Evolutionary conservation across 2,329 filamentous ascomycete species (phyloP).

Genomic region (Lachnellula occidentalis): DNA sequence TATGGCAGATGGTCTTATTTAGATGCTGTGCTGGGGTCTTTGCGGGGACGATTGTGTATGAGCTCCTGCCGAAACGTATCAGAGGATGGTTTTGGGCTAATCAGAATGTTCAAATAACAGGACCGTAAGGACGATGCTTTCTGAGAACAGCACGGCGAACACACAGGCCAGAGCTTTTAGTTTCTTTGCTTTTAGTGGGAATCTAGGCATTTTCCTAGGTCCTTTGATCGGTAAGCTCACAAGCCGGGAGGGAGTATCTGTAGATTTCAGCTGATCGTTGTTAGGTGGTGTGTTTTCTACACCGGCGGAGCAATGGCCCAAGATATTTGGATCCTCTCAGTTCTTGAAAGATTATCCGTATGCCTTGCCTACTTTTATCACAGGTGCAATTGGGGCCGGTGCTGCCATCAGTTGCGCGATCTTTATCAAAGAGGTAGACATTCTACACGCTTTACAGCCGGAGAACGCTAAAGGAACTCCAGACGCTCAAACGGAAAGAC

Average conservation of each 20-base stretch:
- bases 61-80: background rate
- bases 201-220: slow-evolving; percentile 68
- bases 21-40: slow-evolving; percentile 69
- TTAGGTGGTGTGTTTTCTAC: slow-evolving; percentile 63
- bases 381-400: slow-evolving; percentile 48
- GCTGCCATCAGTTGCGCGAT: slow-evolving; percentile 47
- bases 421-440: slow-evolving; percentile 51
- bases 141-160: slow-evolving; percentile 62
- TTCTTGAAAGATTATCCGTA: slow-evolving; percentile 65
- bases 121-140: slow-evolving; percentile 69
- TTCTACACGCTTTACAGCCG: background rate
- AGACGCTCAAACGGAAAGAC: slow-evolving; percentile 40
- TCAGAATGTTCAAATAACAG: slow-evolving; percentile 8
- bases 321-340: slow-evolving; percentile 45
- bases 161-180: slow-evolving; percentile 71
- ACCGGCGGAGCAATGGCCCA: slow-evolving; percentile 58
- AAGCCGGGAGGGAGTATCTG: slow-evolving; percentile 37
- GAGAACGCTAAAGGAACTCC: background rate
- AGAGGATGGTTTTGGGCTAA: background rate
- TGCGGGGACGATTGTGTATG: slow-evolving; percentile 62
- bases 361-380: slow-evolving; percentile 55
- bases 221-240: slow-evolving; percentile 37
- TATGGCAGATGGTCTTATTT: slow-evolving; percentile 72
- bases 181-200: slow-evolving; percentile 70
- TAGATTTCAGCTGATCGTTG: slow-evolving; percentile 1